A percentile compares a stretch with the other conserved stretches of the same genome.
phyloP scores from a whole-genome alignment of 129 eudicot species.

The Ambrosia trifida region DNA sequence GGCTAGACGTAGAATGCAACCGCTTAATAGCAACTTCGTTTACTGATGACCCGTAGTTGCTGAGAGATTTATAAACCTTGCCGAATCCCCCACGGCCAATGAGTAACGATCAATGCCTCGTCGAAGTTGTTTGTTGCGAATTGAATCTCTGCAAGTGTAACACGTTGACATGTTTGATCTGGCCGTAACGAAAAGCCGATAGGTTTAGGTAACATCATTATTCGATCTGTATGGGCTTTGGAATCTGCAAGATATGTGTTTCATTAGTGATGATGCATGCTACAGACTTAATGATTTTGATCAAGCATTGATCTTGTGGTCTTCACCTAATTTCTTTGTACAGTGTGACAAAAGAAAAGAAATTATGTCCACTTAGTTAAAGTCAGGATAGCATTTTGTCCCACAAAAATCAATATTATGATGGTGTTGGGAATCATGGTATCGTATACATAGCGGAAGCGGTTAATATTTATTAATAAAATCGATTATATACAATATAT shows the following conservation, averaged over 20 bases:
- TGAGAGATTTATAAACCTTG: slow-evolving; percentile 23
- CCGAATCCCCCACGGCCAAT: slow-evolving; percentile 33
- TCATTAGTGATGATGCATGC: background rate
- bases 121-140: slow-evolving; percentile 35
- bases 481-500: too few species aligned
- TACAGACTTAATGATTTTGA: background rate
- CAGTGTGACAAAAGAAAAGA: background rate
- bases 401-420: background rate
- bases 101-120: slow-evolving; percentile 12
- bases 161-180: slow-evolving; percentile 15
- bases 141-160: slow-evolving; percentile 19
- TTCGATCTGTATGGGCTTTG: background rate
- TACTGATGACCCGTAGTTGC: background rate
- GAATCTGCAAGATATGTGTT: slow-evolving; percentile 3
- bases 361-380: too few species aligned
- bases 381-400: background rate
- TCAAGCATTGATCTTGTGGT: background rate
- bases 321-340: background rate
- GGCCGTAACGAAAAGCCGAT: slow-evolving; percentile 10
- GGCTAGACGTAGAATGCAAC: slow-evolving; percentile 26
- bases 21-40: slow-evolving; percentile 26
- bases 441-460: too few species aligned
- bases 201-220: background rate
- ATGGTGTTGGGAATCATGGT: too few species aligned
- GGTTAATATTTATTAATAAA: too few species aligned